Evolutionary conservation across 140 eudicot genomes (phyloP), one percentile per base, ranked within the genome.

Genomic region (Stevia rebaudiana): DNA sequence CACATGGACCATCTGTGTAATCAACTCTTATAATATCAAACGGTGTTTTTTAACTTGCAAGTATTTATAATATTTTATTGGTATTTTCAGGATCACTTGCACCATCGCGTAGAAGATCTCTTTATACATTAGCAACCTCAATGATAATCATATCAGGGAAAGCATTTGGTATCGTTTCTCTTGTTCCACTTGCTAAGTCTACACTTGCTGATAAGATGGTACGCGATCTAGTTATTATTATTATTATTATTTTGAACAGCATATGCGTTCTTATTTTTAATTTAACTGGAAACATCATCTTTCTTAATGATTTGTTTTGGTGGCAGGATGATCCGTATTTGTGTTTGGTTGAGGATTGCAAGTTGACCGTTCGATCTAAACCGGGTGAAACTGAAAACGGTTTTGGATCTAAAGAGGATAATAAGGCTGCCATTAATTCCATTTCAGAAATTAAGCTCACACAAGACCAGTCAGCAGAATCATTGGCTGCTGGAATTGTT

Each of bases 101-200:
- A 56, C 87, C 90, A 78, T 84, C 96, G 8, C 87, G 80, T 28
- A 76, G 87, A 15, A 75, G 96, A 78, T 88, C 96, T 36, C 94
- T 88, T 24, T 88, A 82, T 68, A 84, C 84, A 23, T 76, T 88
- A 80, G 80, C 96, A 15, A 80, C 83, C 63, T 80, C 87, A 4
- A 82, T 88, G 94, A 82, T 80, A 33, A 70, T 88, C 51, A 84
- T 88, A 67, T 80, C 83, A 35, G 73, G 87, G 19, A 82, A 82
- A 74, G 94, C 90, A 47, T 85, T 78, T 81, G 81, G 71, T 44
- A 72, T 88, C 37, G 61, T 67, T 43, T 82, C 89, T 66, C 80
- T 88, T 69, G 75, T 82, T 60, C 63, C 81, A 60, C 70, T 51
- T 60, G 94, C 96, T 47, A 84, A 85, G 74, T 51, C 83, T 49